phyloP scores from a whole-genome alignment of 768 basidiomycete species.

The Mycena pura region DNA sequence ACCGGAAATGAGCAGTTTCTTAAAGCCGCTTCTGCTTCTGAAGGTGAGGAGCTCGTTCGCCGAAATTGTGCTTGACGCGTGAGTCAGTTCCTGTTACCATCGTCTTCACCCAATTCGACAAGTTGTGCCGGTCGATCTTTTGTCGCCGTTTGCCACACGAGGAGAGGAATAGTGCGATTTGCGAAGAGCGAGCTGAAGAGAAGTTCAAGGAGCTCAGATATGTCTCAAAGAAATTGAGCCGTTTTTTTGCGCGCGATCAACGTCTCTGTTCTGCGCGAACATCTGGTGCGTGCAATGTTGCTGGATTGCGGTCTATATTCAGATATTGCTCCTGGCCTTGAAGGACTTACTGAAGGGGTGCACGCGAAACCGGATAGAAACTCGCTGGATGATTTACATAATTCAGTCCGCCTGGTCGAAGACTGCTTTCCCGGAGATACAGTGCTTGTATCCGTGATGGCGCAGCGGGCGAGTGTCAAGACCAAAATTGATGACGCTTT shows the following conservation, averaged over 20 bases:
- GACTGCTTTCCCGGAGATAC: neutral
- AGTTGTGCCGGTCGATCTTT: neutral
- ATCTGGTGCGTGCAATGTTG: neutral
- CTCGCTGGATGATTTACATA: neutral
- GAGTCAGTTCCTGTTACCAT: neutral
- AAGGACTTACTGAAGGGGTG: neutral
- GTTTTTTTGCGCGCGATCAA: neutral
- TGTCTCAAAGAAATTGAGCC: constrained; percentile 1
- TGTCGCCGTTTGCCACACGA: neutral
- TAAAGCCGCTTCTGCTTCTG: neutral
- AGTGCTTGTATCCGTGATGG: neutral
- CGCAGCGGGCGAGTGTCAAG: neutral
- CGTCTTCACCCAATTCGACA: neutral
- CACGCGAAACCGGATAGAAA: neutral
- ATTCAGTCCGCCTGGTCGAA: neutral
- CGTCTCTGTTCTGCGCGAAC: neutral
- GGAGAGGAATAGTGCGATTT: too few relatives aligned
- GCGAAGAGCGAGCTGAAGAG: neutral
- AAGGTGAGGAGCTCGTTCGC: neutral
- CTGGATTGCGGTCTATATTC: neutral
- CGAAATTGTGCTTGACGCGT: neutral
- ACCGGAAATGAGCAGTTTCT: neutral
- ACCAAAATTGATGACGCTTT: neutral
- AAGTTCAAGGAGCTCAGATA: neutral
- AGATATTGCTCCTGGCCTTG: neutral